phyloP scores from a whole-genome alignment of 495 filamentous ascomycete species.

The Hyaloscypha variabilis region DNA sequence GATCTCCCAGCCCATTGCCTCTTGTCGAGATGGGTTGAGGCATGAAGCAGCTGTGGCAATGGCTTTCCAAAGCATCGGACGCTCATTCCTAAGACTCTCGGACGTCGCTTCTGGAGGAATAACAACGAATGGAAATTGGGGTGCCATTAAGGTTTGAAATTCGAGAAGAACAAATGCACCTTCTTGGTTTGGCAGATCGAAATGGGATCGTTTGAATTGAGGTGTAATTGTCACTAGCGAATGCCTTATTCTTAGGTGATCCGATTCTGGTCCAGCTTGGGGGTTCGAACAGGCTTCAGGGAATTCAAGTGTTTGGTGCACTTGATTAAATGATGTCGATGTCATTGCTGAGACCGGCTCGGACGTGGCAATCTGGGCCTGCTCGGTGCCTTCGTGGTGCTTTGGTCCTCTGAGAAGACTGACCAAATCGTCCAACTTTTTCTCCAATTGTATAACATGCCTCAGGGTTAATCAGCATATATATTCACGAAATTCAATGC shows the following conservation, averaged over 20 bases:
- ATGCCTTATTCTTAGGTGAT: too few relatives aligned
- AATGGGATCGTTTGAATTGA: neutral
- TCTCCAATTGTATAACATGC: constrained; percentile 11
- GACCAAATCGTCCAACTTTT: constrained; percentile 8
- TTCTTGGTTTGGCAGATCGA: neutral
- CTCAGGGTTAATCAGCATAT: neutral
- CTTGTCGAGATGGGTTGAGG: constrained; percentile 9
- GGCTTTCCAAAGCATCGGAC: constrained; percentile 11
- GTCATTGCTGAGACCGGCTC: too few relatives aligned
- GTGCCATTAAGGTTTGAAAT: constrained; percentile 12
- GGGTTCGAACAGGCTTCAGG: too few relatives aligned
- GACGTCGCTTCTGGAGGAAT: constrained; percentile 12
- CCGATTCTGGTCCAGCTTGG: too few relatives aligned
- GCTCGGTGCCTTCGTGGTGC: neutral
- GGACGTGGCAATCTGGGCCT: neutral
- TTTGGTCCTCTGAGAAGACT: constrained; percentile 2
- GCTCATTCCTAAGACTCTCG: constrained; percentile 3
- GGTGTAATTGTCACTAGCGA: neutral
- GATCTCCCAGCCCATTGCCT: neutral
- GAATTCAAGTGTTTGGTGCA: too few relatives aligned
- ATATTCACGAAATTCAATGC: too few relatives aligned
- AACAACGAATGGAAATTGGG: constrained; percentile 15
- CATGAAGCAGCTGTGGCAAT: constrained; percentile 7
- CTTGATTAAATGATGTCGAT: too few relatives aligned
- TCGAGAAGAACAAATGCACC: constrained; percentile 8